Evolutionary conservation across 192 early-diverging fungal genomes (phyloP).

Genomic region (Umbelopsis ramanniana): DNA sequence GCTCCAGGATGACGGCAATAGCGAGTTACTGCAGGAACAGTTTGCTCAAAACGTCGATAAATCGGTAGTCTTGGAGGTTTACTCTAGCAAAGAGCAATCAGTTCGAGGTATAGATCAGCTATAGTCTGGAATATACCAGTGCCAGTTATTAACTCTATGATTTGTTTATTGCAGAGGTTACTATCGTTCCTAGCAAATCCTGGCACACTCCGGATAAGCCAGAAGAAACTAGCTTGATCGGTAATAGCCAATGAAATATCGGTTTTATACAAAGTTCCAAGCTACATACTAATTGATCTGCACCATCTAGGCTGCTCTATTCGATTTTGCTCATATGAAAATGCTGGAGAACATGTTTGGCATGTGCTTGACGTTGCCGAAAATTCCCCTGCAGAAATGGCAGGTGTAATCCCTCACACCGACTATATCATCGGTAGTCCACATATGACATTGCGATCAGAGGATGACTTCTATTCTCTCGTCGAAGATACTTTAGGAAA

Average conservation of each 20-base stretch:
- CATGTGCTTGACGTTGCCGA: constrained; percentile 67
- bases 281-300: neutral
- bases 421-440: constrained; percentile 81
- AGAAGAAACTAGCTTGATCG: constrained; percentile 45
- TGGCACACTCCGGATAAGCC: constrained; percentile 34
- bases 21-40: constrained; percentile 46
- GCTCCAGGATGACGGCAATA: constrained; percentile 41
- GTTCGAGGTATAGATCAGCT: constrained; percentile 43
- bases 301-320: constrained; percentile 48
- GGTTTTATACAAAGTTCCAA: neutral
- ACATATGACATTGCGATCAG: constrained; percentile 55
- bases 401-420: constrained; percentile 59
- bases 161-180: constrained; percentile 29
- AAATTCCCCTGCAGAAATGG: constrained; percentile 72
- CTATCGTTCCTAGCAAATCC: constrained; percentile 34
- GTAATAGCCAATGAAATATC: constrained; percentile 18
- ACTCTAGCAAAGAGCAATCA: constrained; percentile 61
- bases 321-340: constrained; percentile 70
- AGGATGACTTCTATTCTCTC: constrained; percentile 69
- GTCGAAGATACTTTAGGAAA: constrained; percentile 62
- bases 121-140: neutral
- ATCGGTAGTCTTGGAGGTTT: constrained; percentile 56
- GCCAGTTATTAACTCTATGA: neutral
- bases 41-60: constrained; percentile 48
- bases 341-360: constrained; percentile 64